Base-by-base conservation (phyloP, 2,329 filamentous ascomycete species). In the Phialophora expanda region DNA sequence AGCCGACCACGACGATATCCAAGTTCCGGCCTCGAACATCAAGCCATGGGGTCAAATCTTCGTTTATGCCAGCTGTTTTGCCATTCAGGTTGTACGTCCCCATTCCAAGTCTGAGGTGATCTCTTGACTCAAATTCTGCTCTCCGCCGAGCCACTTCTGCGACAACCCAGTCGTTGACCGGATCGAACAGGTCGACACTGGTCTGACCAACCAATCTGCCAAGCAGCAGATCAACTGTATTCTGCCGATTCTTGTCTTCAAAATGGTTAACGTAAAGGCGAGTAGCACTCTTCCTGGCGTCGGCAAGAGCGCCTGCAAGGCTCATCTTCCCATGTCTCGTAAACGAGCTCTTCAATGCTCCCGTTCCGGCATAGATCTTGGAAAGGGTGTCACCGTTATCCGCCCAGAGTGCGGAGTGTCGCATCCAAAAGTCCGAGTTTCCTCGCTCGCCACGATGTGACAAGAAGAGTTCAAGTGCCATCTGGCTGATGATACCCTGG, bases 211-310 rank as follows among this genome's bases (percentile, higher is more conserved):
- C 89, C 48, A 97, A 80, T 61, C 93, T 86, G 2, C 94, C 94
- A 4, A 99, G 83, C 5, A 99, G 84, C 80, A 96, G 89, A 77
- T 99, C 95, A 71, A 99, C 98, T 0, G 92, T 97, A 72, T 92
- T 93, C 76, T 99, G 95, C 55, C 93, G 86, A 24, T 89, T 91
- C 70, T 96, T 96, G 76, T 99, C 95, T 8, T 93, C 87, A 76
- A 99, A 98, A 75, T 97, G 98, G 80, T 99, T 99, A 80, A 97
- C 94, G 75, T 97, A 98, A 69, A 97, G 86, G 66, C 95, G 86
- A 60, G 95, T 95, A 0, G 94, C 93, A 70, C 92, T 97, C 78
- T 99, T 99, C 62, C 94, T 87, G 53, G 93, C 90, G 80, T 99
- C 95, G n/a, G 95, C 93, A 71, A 99, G 87, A 11, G 93, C 92